Base-by-base conservation (phyloP, 768 basidiomycete genomes). In the Clavaria fumosa region DNA sequence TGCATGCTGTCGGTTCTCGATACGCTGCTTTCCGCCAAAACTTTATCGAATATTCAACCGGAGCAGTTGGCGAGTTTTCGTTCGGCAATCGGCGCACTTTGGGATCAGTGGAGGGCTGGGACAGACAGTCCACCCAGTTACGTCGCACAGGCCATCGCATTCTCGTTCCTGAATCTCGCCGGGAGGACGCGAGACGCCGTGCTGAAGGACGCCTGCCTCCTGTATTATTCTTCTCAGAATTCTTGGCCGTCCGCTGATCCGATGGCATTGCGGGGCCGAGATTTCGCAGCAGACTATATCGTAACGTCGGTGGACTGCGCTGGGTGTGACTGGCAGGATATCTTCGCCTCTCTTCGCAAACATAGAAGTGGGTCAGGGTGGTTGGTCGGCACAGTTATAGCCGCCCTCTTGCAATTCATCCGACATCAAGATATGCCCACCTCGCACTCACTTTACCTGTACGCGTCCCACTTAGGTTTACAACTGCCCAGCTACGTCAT, bases 151-250 rank as follows among this genome's bases (percentile, higher is more conserved):
- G 55, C 56, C 5, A 52, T 70, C 23, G 44, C 59, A 4, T 52
- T 59, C 4, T 51, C 66, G 1, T 71, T 75, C 46, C 51, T 75
- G 21, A 64, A 56, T 31, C 47, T 72, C 22, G 59, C 70, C 5
- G 59, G 52, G 11, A 41, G 48, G n/a, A 51, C 62, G 4, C 46
- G 43, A 4, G 68, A 73, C 37, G 46, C 38, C 1, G 42, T 50
- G 6, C 45, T 75, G 7, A 51, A 56, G 23, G 50, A 55, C 4
- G 58, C 46, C 2, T 69, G 64, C 41, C 50, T 47, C 31, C 53
- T 46, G 7, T 59, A 60, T 35, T 58, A 52, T 42, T 35, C 43
- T 12, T 23, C 40, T n/a, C 47, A 50, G 20, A 42, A 37, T n/a
- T 44, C 66, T 18, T 60, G 57, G 49, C 38, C 34, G 5, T 27